Conservation (phyloP, 116 monocot species). For the Cymodocea nodosa region DNA sequence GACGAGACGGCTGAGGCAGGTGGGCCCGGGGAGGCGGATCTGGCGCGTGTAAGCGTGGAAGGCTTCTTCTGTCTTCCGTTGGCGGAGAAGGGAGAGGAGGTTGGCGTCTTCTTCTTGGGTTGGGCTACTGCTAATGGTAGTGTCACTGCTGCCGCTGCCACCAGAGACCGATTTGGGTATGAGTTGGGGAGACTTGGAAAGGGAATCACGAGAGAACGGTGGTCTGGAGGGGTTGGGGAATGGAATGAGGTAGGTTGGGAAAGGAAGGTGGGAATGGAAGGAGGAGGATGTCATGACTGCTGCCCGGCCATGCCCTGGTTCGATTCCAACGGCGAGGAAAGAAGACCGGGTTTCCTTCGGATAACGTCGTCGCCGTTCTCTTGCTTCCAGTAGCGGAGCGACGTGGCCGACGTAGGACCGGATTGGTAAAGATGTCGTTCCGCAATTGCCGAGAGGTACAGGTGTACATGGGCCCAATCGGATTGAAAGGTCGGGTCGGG, state of each 20-base stretch:
- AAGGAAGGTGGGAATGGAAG: constrained; percentile 8
- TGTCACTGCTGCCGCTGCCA: not conserved
- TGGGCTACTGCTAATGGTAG: not conserved
- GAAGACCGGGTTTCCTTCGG: not conserved
- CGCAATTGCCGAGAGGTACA: too few species aligned
- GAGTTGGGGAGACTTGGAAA: not conserved
- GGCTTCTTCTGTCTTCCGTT: constrained; percentile 67
- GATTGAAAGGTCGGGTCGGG: too few species aligned
- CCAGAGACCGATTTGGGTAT: not conserved
- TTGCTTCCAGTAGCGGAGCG: too few species aligned
- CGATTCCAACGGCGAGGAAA: not conserved
- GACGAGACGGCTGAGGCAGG: constrained; percentile 72
- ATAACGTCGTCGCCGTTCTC: too few species aligned
- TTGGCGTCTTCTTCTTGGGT: constrained; percentile 7
- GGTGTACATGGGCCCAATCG: too few species aligned
- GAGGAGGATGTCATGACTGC: constrained; percentile 3
- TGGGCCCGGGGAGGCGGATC: constrained; percentile 39
- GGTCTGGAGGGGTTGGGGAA: constrained; percentile 8
- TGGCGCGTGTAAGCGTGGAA: constrained; percentile 34
- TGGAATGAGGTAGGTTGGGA: constrained; percentile 8
- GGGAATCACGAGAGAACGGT: not conserved
- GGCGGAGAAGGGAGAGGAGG: constrained; percentile 70
- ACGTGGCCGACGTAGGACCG: too few species aligned
- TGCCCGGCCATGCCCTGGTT: not conserved
- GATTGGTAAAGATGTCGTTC: too few species aligned